Base-by-base conservation (phyloP, 768 basidiomycete species). In the Podaxis rugospora region DNA sequence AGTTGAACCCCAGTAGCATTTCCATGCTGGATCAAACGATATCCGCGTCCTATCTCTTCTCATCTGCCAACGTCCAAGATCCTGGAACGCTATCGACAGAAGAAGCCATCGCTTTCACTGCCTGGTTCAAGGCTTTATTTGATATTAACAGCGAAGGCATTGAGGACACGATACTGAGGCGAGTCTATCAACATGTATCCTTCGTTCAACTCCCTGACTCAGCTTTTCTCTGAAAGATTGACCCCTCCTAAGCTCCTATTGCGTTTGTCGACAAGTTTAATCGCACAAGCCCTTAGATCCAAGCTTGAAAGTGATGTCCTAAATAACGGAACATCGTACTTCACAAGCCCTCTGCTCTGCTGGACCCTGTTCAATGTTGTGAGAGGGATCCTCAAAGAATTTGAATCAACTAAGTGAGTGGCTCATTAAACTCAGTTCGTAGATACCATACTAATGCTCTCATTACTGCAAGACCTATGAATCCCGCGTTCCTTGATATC, bases 291-390 rank as follows among this genome's bases (percentile, higher is more conserved):
- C 3, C 84, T 90, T 40, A 67, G 71, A 35, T 71, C 76, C 4
- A 85, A 85, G 65, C 83, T 92, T 59, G 89, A 92, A 62, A 79
- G 71, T 51, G 90, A 91, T 27, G 79, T 80, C 18, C 72, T 93
- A 21, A 81, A 80, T 70, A 92, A 88, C 63, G 92, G 92, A 1
- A 78, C 92, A 37, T 86, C 87, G 4, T 93, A 90, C 70, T 92
- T 93, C 66, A 81, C 85, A 21, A 83, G 85, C 4, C 83, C 86
- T 0, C 74, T 93, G 18, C 77, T 93, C 42, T 86, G 83, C 63
- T 93, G 92, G 92, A 92, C 90, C 0, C 79, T 92, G 4, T 85
- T 87, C 2, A 89, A 89, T 2, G 84, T 92, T 10, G 78, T 92
- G 57, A 83, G 82, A 68, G 82, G 79, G 0, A 76, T 93, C 58